Evolutionary conservation across 768 basidiomycete species (phyloP), one percentile per base, ranked within the genome.

Genomic region (Steccherinum ochraceum): DNA sequence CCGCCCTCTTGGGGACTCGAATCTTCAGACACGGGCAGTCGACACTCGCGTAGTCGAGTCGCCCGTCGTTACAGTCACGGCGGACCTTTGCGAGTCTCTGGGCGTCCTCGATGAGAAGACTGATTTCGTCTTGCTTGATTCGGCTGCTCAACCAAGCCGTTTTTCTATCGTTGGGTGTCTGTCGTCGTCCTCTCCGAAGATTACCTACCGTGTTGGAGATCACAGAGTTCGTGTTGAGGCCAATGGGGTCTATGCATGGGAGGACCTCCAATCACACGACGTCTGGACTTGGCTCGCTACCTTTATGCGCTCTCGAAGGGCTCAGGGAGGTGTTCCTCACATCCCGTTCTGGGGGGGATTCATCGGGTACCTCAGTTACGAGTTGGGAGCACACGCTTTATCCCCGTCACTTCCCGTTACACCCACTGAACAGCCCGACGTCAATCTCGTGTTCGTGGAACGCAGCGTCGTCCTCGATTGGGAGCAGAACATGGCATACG

Each of bases 261-360:
- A 83, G 52, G 55, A 69, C n/a, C 61, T 65, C 20, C 7, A 16
- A 7, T 7, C 7, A 7, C 30, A 16, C 30, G 79, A 83, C 56
- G 71, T 89, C 26, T 91, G 89, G 89, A 67, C 79, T 35, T 92
- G 86, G 86, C 67, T 89, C 20, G 74, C 78, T 21, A 62, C 68
- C n/a, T 89, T 84, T 67, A 87, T 89, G 83, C 74, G 69, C 26
- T 54, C 66, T 18, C 72, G 69, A 45, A 73, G 70, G 52, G 78
- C 75, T 7, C 53, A 57, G 20, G 72, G 72, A 20, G 85, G 86
- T 2, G 59, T 59, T 40, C 56, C 71, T 5, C 73, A 80, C 10
- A 64, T 81, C 41, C 89, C 89, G 0, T 92, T 92, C 63, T 90
- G 89, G 87, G 90, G 89, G 27, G 90, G 90, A 20, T 70, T 92